Base-by-base conservation (phyloP, 2,329 filamentous ascomycete species). In the Sclerotinia minor region DNA sequence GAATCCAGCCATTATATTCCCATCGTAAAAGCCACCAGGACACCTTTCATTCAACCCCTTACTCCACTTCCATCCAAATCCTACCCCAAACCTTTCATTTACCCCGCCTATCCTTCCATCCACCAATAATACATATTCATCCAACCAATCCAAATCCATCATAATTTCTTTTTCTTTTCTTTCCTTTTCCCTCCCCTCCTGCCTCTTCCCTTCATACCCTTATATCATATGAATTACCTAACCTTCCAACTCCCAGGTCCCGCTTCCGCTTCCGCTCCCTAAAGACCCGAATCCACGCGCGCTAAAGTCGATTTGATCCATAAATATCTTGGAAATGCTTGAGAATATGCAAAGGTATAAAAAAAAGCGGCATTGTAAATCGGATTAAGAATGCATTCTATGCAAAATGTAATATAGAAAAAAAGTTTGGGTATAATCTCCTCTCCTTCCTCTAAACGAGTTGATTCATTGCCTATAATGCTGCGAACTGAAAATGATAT, bases 371-470 rank as follows among this genome's bases (percentile, higher is more conserved):
- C 24, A 57, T 44, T 24, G 29, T 44, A 61, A 32, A 44, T 24
- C 41, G 26, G 24, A 19, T 29, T 35, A 29, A 64, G 21, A 45
- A 44, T 45, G 49, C 17, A 26, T 57, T 35, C 49, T 57, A 65
- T 45, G 26, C 52, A 26, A 49, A 65, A 65, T 47, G 24, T 29
- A 26, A 59, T 49, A 26, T 58, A 47, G 53, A 41, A 65, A 65
- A 57, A 57, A 58, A 58, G 52, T 44, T 38, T 29, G 54, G 53
- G 41, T 59, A 57, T 47, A 65, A 64, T 35, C 49, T 54, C 49
- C 60, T 54, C 32, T 54, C 47, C 35, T 64, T 29, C 21, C 47
- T 52, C 60, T n/a, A 45, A 65, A 24, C 24, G 24, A 38, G 15
- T 26, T 26, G 45, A 26, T 35, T 32, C 29, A 19, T 44, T 64